These are phyloP conservation scores for Saccharomycopsis olivae DNA, from an alignment of 805 yeast species.

Conservation along the genomic window DNA sequence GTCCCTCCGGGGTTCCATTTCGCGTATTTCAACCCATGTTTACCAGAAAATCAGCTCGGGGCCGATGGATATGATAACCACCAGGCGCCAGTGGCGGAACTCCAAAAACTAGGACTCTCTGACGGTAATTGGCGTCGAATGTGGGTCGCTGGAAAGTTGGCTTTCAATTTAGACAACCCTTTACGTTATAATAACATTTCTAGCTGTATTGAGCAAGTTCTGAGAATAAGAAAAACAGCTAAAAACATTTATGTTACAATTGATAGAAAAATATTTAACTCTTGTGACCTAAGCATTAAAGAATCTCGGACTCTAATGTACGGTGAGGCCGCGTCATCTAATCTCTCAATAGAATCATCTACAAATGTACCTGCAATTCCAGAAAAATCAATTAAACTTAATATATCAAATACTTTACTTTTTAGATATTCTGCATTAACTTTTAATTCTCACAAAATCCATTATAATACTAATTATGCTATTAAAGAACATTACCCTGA, in stretches of 20 bases:
- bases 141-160: conserved; percentile 70
- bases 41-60: conserved; percentile 37
- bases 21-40: conserved; percentile 52
- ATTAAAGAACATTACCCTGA: conserved; percentile 48
- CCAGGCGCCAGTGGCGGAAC: conserved; percentile 59
- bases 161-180: conserved; percentile 26
- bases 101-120: no score
- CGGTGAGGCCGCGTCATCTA: no score
- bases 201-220: conserved; percentile 44
- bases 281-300: conserved; percentile 24
- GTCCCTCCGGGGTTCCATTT: conserved; percentile 46
- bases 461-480: conserved; percentile 54
- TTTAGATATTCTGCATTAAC: conserved; percentile 66
- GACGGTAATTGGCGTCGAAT: no score
- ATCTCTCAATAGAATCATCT: no score
- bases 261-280: conserved; percentile 33
- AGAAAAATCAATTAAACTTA: conserved; percentile 18
- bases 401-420: conserved; percentile 34
- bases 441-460: conserved; percentile 78
- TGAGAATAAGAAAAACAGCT: conserved; percentile 28
- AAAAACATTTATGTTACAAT: conserved; percentile 43
- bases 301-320: conserved; percentile 59
- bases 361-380: conserved; percentile 4
- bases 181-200: conserved; percentile 30
- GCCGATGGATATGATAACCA: conserved; percentile 74